phyloP scores from a whole-genome alignment of 331 rosid genomes.

The Telfairia occidentalis region DNA sequence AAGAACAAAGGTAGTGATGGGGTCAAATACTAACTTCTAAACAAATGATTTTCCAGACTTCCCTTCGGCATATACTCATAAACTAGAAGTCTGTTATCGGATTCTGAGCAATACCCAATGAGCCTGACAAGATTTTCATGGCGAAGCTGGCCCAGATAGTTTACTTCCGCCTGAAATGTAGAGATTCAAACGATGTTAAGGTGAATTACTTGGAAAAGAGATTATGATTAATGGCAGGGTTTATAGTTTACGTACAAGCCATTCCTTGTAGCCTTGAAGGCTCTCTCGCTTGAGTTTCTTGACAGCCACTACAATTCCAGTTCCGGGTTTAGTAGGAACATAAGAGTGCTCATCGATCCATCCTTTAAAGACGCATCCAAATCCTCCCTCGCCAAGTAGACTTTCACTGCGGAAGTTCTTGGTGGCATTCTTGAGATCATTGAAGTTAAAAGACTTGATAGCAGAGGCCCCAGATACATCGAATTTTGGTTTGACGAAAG shows the following conservation, averaged over 20 bases:
- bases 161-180: constrained; percentile 72
- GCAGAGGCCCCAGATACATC: constrained; percentile 20
- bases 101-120: constrained; percentile 77
- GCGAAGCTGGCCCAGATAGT: constrained; percentile 75
- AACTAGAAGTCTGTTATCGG: constrained; percentile 69
- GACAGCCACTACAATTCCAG: constrained; percentile 79
- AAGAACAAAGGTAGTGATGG: background rate
- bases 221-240: constrained; percentile 7
- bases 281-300: constrained; percentile 83
- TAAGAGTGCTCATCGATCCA: constrained; percentile 66
- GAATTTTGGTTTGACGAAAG: constrained; percentile 17
- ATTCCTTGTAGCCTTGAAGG: constrained; percentile 93
- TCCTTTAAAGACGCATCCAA: constrained; percentile 82
- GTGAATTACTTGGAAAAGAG: background rate
- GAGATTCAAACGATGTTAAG: constrained; percentile 6
- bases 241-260: constrained; percentile 60
- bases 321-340: constrained; percentile 77
- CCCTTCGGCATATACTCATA: constrained; percentile 87
- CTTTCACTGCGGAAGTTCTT: constrained; percentile 66
- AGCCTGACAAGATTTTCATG: constrained; percentile 86
- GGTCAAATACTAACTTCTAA: constrained; percentile 53
- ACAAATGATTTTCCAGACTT: constrained; percentile 81
- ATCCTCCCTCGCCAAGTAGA: constrained; percentile 88
- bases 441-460: constrained; percentile 56
- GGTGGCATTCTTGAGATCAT: constrained; percentile 69